Conservation (phyloP, 2,329 filamentous ascomycete species). For the Calonectria crousiana region DNA sequence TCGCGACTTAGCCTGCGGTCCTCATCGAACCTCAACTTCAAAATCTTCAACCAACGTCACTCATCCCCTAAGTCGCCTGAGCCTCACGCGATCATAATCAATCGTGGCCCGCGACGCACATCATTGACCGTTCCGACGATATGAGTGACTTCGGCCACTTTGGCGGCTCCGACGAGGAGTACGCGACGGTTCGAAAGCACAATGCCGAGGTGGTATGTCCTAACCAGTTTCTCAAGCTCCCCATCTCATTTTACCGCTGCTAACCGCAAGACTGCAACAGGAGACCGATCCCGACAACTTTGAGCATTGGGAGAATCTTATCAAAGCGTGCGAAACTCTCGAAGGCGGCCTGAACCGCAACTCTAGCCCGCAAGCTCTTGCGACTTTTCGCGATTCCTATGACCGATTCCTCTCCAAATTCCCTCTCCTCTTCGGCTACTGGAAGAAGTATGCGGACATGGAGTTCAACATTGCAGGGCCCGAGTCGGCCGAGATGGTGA, state of each 20-base stretch:
- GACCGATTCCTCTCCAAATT: conserved; percentile 96
- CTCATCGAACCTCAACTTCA: conserved; percentile 37
- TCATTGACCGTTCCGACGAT: conserved; percentile 32
- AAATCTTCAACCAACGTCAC: conserved; percentile 27
- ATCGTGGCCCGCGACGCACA: conserved; percentile 29
- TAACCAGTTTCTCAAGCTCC: neutral
- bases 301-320: conserved; percentile 93
- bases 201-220: conserved; percentile 77
- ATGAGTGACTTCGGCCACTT: conserved; percentile 81
- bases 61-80: conserved; percentile 13
- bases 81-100: conserved; percentile 13
- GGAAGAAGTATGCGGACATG: conserved; percentile 99
- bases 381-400: conserved; percentile 87
- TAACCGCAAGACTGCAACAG: conserved; percentile 51
- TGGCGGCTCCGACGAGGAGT: conserved; percentile 83
- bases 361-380: conserved; percentile 93
- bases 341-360: conserved; percentile 97
- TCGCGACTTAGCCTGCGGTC: conserved; percentile 40
- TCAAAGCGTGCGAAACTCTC: conserved; percentile 83
- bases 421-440: conserved; percentile 95
- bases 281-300: conserved; percentile 87
- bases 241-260: conserved; percentile 19
- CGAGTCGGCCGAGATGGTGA: conserved; percentile 95
- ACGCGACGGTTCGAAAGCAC: conserved; percentile 83
- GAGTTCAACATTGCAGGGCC: conserved; percentile 98